These are phyloP conservation scores for Anisodus tanguticus DNA, from an alignment of 257 asterid genomes.

Conservation along the genomic window DNA sequence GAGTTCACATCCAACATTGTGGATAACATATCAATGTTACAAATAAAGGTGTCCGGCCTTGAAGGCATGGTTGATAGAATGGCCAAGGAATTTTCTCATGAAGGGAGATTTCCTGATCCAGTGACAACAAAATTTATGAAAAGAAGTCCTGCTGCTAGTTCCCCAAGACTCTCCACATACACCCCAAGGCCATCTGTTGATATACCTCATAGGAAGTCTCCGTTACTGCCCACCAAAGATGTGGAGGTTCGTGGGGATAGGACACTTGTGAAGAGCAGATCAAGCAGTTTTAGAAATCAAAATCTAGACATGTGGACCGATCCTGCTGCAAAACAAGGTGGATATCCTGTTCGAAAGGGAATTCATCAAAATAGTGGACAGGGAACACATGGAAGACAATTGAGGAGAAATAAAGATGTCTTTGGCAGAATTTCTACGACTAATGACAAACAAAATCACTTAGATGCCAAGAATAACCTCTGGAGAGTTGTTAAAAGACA, in stretches of 20 bases:
- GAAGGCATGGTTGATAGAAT: conserved; percentile 74
- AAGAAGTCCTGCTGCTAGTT: conserved; percentile 61
- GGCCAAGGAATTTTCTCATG: conserved; percentile 64
- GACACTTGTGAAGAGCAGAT: conserved; percentile 54
- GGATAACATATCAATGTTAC: conserved; percentile 80
- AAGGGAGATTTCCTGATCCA: conserved; percentile 57
- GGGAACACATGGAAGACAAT: conserved; percentile 53
- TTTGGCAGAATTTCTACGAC: conserved; percentile 48
- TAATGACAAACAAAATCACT: conserved; percentile 50
- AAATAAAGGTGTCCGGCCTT: conserved; percentile 81
- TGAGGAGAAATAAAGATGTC: conserved; percentile 45
- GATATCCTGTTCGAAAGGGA: conserved; percentile 47
- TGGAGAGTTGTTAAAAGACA: conserved; percentile 62
- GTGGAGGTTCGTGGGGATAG: conserved; percentile 56
- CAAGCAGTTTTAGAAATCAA: conserved; percentile 54
- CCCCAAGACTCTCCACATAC: conserved; percentile 77
- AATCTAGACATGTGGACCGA: conserved; percentile 62
- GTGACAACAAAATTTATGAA: conserved; percentile 52
- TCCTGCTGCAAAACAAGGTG: conserved; percentile 52
- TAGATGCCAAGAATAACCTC: conserved; percentile 52
- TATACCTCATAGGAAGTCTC: conserved; percentile 51
- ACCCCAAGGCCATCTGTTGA: conserved; percentile 79
- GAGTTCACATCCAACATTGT: conserved; percentile 62
- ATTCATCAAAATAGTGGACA: not conserved
- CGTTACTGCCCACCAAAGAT: conserved; percentile 51